A percentile compares a stretch with the other conserved stretches of the same genome.
Evolutionary conservation across 768 basidiomycete species (phyloP).

Genomic region (Porpolomopsis calyptriformis): DNA sequence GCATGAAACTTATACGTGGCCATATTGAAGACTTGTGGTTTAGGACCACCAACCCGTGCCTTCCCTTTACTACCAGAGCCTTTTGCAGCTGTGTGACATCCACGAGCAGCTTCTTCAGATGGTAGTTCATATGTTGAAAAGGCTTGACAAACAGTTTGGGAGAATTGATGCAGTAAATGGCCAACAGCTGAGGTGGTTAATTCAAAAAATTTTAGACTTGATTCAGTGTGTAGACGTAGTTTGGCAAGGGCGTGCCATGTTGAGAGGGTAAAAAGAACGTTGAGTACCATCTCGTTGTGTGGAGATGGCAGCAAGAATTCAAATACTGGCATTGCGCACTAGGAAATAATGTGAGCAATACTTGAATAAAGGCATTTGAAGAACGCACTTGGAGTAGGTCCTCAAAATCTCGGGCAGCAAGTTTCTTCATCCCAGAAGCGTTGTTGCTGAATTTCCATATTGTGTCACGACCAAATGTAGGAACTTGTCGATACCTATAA

Average conservation of each 20-base stretch:
- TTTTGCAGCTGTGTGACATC: conserved; percentile 8
- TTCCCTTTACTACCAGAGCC: not conserved
- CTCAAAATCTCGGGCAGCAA: conserved; percentile 20
- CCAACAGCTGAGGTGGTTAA: conserved; percentile 18
- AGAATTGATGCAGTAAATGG: conserved; percentile 19
- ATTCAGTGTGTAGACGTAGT: conserved; percentile 28
- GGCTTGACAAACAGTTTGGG: conserved; percentile 12
- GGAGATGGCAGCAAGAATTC: conserved; percentile 24
- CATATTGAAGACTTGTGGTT: conserved; percentile 19
- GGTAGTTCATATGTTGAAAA: conserved; percentile 28
- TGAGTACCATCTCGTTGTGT: conserved; percentile 19
- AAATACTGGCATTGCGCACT: conserved; percentile 28
- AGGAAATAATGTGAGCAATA: too few species aligned
- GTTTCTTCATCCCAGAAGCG: conserved; percentile 14
- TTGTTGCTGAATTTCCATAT: conserved; percentile 18
- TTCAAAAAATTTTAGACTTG: conserved; percentile 19
- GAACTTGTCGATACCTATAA: conserved; percentile 9
- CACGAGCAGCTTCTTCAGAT: conserved; percentile 24
- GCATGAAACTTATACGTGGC: conserved; percentile 29
- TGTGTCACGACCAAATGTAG: conserved; percentile 10
- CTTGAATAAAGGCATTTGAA: too few species aligned
- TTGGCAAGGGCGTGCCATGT: conserved; percentile 33
- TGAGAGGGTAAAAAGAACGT: conserved; percentile 23
- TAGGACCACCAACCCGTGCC: not conserved
- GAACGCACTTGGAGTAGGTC: conserved; percentile 23